These are phyloP conservation scores for Penicillium sp. DNA, from an alignment of 2,329 filamentous ascomycete species.

Conservation along the genomic window DNA sequence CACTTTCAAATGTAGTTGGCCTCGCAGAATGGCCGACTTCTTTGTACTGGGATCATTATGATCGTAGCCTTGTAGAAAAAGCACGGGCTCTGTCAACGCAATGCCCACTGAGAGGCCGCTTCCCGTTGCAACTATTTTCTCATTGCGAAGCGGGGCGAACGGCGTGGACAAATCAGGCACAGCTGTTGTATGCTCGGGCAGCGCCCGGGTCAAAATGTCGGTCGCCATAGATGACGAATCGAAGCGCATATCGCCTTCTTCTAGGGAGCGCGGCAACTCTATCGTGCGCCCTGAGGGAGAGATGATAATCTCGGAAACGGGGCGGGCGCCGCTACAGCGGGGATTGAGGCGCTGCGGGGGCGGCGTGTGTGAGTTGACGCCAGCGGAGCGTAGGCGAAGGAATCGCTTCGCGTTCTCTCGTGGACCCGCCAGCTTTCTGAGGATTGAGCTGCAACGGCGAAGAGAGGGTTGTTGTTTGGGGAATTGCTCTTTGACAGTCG, in stretches of 20 bases:
- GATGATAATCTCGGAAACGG: conserved; percentile 40
- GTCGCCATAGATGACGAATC: conserved; percentile 32
- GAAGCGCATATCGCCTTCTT: conserved; percentile 29
- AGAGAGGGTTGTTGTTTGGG: conserved; percentile 21
- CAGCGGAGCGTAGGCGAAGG: conserved; percentile 43
- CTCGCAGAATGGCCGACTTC: conserved; percentile 80
- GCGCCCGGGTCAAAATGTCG: conserved; percentile 23
- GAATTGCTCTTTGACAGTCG: conserved; percentile 28
- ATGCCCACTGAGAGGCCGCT: conserved; percentile 51
- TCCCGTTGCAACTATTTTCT: conserved; percentile 51
- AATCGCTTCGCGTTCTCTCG: conserved; percentile 51
- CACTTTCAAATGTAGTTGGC: conserved; percentile 77
- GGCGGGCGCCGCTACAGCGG: conserved; percentile 32
- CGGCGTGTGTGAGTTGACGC: conserved; percentile 27
- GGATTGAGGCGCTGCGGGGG: conserved; percentile 25
- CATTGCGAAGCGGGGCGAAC: conserved; percentile 43
- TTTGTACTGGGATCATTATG: conserved; percentile 56
- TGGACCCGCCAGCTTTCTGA: conserved; percentile 47
- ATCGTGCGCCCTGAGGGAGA: conserved; percentile 37
- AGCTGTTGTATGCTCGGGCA: conserved; percentile 22
- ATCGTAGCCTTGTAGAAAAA: conserved; percentile 53
- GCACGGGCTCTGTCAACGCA: conserved; percentile 50
- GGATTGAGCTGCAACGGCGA: conserved; percentile 30
- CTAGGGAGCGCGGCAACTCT: conserved; percentile 22
- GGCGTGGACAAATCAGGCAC: conserved; percentile 30